Base-by-base conservation (phyloP, 2,329 filamentous ascomycete species). In the Didymella lethalis region DNA sequence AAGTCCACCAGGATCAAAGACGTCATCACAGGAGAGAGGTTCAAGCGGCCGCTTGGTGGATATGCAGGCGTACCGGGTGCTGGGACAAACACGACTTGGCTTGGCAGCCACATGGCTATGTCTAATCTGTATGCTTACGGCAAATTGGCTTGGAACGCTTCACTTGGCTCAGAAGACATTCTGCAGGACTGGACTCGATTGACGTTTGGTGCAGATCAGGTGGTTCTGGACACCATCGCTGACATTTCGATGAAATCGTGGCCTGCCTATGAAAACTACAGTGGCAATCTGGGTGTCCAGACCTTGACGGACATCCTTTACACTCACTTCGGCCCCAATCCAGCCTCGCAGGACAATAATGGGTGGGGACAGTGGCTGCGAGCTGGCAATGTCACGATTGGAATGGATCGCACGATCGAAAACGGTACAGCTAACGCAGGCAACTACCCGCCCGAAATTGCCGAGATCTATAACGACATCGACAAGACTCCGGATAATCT, bases 321-420 rank as follows among this genome's bases (percentile, higher is more conserved):
- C 59, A 85, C 83, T 0, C 88, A 91, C 75, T 89, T 85, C 68
- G 89, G 89, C 0, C 88, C 89, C 0, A 89, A 87, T 57, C 88
- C 89, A 1, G 85, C 83, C 8, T 86, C 85, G 0, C 86, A 88
- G 68, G 89, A 91, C 62, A 81, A 81, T 65, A 91, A 90, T 64
- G 83, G 84, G 2, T 91, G 86, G 86, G 88, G 89, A 10, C 88
- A 90, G 70, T 91, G 89, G 88, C 90, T 88, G 0, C 84, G 89
- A 4, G 88, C 88, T 0, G 85, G 90, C 60, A 70, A 72, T 0
- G 64, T 78, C 20, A 80, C 79, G 4, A 85, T 91, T 54, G 89
- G 89, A 0, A 91, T 91, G 88, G 89, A 91, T 65, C 83, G 89
- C 11, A 91, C 89, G 0, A 85, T 89, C 0, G 79, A 77, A 59